phyloP scores from a whole-genome alignment of 306 rosid species.

The Glycine tomentella region DNA sequence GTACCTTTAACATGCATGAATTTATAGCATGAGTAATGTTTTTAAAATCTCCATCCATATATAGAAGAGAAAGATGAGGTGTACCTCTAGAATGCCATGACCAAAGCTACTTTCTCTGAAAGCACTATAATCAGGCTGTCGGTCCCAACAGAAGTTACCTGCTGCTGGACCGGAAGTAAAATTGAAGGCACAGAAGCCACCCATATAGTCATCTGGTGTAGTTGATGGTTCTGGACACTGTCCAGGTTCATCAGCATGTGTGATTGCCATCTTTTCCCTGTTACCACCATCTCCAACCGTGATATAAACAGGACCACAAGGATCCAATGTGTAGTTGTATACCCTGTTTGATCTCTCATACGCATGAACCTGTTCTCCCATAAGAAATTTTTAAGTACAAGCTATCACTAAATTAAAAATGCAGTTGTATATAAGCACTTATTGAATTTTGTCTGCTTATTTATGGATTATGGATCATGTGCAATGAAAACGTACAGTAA shows the following conservation, averaged over 20 bases:
- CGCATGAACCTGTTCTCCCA: conserved; percentile 78
- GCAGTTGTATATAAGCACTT: not conserved
- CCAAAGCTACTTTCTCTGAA: conserved; percentile 95
- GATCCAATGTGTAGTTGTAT: conserved; percentile 88
- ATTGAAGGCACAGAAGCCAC: conserved; percentile 79
- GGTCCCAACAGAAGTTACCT: conserved; percentile 92
- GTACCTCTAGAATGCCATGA: conserved; percentile 93
- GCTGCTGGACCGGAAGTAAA: conserved; percentile 88
- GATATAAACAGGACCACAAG: conserved; percentile 81
- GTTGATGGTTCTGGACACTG: conserved; percentile 82
- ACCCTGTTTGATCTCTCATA: conserved; percentile 93
- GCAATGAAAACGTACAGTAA: no score
- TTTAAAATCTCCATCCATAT: not conserved
- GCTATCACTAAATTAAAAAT: not conserved
- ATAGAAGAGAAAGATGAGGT: not conserved
- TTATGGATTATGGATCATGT: not conserved
- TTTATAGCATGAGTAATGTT: not conserved
- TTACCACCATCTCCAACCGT: conserved; percentile 91
- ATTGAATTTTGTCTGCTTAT: not conserved
- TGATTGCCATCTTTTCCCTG: conserved; percentile 78
- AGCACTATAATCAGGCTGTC: conserved; percentile 90
- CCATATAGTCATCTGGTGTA: conserved; percentile 62
- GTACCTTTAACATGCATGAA: not conserved
- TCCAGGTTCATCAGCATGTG: conserved; percentile 87
- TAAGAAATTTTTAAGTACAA: not conserved